A percentile compares a stretch with the other conserved stretches of the same genome.
These are phyloP conservation scores for Ogataea pignaliae DNA, from an alignment of 805 yeast genomes.

Conservation along the genomic window DNA sequence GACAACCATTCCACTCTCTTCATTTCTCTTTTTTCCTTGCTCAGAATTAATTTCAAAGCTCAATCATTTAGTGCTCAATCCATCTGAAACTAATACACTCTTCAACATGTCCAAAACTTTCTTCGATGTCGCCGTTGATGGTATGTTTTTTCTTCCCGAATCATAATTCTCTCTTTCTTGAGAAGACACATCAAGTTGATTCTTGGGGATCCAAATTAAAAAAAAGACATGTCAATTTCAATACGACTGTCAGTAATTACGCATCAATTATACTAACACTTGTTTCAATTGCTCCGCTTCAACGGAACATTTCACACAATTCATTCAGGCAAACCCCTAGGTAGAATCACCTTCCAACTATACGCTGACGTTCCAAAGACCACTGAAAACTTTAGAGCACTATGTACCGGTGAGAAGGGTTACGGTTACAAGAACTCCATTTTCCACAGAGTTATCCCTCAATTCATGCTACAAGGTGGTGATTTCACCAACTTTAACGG, in stretches of 20 bases:
- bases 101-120: conserved; percentile 34
- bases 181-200: too few relatives aligned
- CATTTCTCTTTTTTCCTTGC: too few relatives aligned
- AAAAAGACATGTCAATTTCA: too few relatives aligned
- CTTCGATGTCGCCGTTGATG: conserved; percentile 39
- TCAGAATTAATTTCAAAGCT: neutral
- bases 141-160: conserved; percentile 17
- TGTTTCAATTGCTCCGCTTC: too few relatives aligned
- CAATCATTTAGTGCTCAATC: neutral
- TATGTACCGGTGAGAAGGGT: conserved; percentile 92
- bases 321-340: conserved; percentile 29
- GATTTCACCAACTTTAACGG: conserved; percentile 86
- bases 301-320: neutral
- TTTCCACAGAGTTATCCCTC: conserved; percentile 97
- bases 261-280: conserved; percentile 19
- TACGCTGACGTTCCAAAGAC: conserved; percentile 88
- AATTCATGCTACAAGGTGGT: conserved; percentile 96
- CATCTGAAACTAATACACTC: neutral
- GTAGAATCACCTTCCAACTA: conserved; percentile 77
- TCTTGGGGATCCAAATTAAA: too few relatives aligned
- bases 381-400: conserved; percentile 74
- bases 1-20: too few relatives aligned
- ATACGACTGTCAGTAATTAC: too few relatives aligned
- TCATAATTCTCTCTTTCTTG: neutral
- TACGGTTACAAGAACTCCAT: conserved; percentile 79